Base-by-base conservation (phyloP, 2,329 filamentous ascomycete genomes). In the Epichloe sibirici region DNA sequence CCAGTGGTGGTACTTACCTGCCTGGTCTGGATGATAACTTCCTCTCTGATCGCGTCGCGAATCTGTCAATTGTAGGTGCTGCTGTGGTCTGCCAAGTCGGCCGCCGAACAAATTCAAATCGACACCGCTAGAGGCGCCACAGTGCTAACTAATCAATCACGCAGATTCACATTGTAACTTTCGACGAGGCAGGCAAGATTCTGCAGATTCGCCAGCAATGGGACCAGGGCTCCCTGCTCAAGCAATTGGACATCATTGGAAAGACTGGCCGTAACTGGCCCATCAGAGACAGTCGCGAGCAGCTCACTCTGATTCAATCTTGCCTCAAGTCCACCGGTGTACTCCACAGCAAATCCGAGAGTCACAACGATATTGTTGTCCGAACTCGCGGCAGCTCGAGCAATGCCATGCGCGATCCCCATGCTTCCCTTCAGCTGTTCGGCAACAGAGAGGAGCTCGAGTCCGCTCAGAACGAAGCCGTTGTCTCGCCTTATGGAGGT, bases 11-110 rank as follows among this genome's bases (percentile, higher is more conserved):
- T 57, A 79, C 85, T 57, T 97, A 93, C 71, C 78, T 97, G 52
- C 91, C 91, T 5, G 83, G 83, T 47, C 75, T 98, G 48, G 91
- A 97, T 63, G 90, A 96, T 74, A 96, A 96, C 73, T 95, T 97
- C 68, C 72, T 98, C 54, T 75, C 87, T 53, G 90, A 95, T 69
- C 85, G 85, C 62, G 80, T 80, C 52, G 90, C 90, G 56, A 82
- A 81, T 49, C 77, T 97, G 58, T 81, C 88, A 48, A 82, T 95
- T 71, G 90, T 96, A 76, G 66, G 86, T 78, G 50, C 43, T n/a
- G 15, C 8, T 44, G 21, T 17, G n/a, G 15, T 25, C 21, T 13
- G 11, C 12, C n/a, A 12, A 6, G 23, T 31, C 23, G 3, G 1
- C 43, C 23, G 6, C 23, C 23, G 11, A 21, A 12, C 15, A 3